Evolutionary conservation across 2,329 filamentous ascomycete genomes (phyloP).

Genomic region (Cephalotrichum gorgonifer): DNA sequence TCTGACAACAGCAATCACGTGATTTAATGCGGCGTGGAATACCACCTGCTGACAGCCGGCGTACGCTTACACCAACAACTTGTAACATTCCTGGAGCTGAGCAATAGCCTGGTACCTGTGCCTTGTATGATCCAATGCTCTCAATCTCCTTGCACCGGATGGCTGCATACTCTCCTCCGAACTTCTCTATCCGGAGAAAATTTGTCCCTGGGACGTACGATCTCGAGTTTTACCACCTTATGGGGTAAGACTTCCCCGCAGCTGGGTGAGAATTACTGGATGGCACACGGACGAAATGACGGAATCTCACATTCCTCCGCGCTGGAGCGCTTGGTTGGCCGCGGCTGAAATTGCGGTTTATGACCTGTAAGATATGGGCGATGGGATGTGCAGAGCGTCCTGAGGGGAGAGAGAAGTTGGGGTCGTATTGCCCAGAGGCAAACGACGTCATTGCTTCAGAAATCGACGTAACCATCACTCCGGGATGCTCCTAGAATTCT

Average conservation of each 20-base stretch:
- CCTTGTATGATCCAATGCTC: too few relatives aligned
- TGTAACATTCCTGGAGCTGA: not conserved
- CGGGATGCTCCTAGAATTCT: not conserved
- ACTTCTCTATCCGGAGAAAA: not conserved
- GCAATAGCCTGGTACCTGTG: too few relatives aligned
- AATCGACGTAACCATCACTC: not conserved
- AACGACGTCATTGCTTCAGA: not conserved
- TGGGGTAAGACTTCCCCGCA: not conserved
- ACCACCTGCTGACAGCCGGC: not conserved
- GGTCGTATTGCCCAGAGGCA: not conserved
- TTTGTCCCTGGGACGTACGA: not conserved
- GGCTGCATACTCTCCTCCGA: not conserved
- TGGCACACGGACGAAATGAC: not conserved
- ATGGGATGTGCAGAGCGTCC: not conserved
- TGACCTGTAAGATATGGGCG: not conserved
- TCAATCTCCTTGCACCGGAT: not conserved
- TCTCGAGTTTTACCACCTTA: not conserved
- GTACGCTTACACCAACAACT: not conserved
- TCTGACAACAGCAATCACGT: not conserved
- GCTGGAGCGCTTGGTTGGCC: too few relatives aligned
- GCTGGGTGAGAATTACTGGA: too few relatives aligned
- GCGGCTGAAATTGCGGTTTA: too few relatives aligned
- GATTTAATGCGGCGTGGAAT: not conserved
- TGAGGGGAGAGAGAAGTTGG: not conserved
- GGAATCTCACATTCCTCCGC: slow-evolving; percentile 1